These are phyloP conservation scores for Lumnitzera littorea DNA, from an alignment of 345 rosid genomes.

Conservation along the genomic window DNA sequence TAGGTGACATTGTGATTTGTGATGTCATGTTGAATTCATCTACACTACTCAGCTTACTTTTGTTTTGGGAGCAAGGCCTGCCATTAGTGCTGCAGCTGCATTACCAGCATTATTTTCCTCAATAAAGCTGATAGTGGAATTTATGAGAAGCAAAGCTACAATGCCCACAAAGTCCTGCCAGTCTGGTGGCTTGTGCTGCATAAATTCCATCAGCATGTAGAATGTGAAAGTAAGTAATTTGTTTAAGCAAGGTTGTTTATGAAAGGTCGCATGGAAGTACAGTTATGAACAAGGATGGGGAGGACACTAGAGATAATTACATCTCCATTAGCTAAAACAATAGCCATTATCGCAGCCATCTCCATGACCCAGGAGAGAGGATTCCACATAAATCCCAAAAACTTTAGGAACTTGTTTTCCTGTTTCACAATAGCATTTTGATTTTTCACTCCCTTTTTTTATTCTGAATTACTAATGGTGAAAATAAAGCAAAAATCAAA, in stretches of 20 bases:
- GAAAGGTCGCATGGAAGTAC: not conserved
- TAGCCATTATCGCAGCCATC: slow-evolving; percentile 85
- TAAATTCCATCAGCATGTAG: not conserved
- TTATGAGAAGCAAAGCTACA: slow-evolving; percentile 52
- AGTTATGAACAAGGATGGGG: not conserved
- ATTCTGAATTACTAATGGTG: not conserved
- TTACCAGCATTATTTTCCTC: slow-evolving; percentile 90
- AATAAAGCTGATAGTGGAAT: slow-evolving; percentile 75
- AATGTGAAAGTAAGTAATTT: not conserved
- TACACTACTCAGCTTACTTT: slow-evolving; percentile 25
- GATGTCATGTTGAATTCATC: no score
- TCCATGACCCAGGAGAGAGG: slow-evolving; percentile 97
- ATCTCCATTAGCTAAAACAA: slow-evolving; percentile 73
- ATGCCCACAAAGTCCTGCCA: slow-evolving; percentile 89
- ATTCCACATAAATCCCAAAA: slow-evolving; percentile 92
- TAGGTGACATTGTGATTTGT: no score
- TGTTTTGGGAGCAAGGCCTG: slow-evolving; percentile 68
- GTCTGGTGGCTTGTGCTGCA: slow-evolving; percentile 79
- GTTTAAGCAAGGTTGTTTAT: not conserved
- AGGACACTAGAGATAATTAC: slow-evolving; percentile 20
- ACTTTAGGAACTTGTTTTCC: slow-evolving; percentile 67
- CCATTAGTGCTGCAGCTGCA: slow-evolving; percentile 81
- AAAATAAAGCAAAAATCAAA: not conserved
- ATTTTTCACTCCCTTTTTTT: not conserved
- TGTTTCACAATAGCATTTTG: slow-evolving; percentile 20